phyloP scores from a whole-genome alignment of 129 eudicot genomes.

The Chrysanthemum seticuspe region DNA sequence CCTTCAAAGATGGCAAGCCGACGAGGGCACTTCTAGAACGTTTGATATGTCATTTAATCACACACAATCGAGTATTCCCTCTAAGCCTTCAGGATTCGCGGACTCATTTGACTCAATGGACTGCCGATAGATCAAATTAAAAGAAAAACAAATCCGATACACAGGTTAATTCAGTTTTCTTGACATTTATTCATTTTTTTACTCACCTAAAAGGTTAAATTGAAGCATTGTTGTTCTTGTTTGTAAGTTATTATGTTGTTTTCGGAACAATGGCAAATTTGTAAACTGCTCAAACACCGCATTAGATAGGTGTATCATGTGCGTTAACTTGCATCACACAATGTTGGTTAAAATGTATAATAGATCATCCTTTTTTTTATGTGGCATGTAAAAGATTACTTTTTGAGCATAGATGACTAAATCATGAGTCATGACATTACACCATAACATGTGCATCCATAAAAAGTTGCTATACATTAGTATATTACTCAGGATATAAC shows the following conservation, averaged over 20 bases:
- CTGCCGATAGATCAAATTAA: constrained; percentile 48
- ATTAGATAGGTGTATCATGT: constrained; percentile 27
- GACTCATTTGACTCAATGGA: constrained; percentile 72
- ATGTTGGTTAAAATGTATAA: constrained; percentile 26
- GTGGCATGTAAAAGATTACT: constrained; percentile 2
- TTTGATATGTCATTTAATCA: constrained; percentile 56
- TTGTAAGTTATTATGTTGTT: constrained; percentile 16
- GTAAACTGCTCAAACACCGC: constrained; percentile 11
- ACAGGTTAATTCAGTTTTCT: constrained; percentile 16
- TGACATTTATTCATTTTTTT: constrained; percentile 41
- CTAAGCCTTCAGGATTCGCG: constrained; percentile 79
- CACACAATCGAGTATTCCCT: constrained; percentile 68
- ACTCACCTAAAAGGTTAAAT: constrained; percentile 1
- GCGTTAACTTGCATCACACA: neutral
- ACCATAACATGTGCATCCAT: neutral
- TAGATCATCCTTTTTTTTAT: constrained; percentile 16
- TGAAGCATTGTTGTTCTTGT: constrained; percentile 22
- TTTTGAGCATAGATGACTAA: constrained; percentile 1
- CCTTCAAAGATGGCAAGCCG: constrained; percentile 90
- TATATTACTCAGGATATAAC: neutral
- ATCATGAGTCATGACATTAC: neutral
- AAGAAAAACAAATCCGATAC: neutral
- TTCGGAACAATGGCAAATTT: constrained; percentile 21
- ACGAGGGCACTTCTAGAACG: constrained; percentile 83
- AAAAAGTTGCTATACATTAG: constrained; percentile 2